phyloP scores from a whole-genome alignment of 768 basidiomycete genomes.

The Lepiota venenata region DNA sequence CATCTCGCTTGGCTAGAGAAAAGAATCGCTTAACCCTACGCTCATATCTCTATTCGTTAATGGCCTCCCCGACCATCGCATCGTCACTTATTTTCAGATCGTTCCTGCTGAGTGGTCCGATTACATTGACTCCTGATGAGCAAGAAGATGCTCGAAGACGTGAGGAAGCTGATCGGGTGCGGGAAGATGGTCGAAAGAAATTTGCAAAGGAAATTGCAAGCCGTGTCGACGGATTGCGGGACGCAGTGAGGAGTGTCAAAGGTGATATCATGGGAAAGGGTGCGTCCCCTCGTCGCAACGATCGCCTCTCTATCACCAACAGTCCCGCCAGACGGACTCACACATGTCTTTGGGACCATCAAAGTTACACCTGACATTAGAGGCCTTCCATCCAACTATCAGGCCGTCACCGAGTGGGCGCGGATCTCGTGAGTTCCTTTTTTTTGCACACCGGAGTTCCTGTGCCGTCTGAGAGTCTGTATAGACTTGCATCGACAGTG shows the following conservation, averaged over 20 bases:
- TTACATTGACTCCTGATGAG: slow-evolving; percentile 66
- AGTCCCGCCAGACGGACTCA: slow-evolving; percentile 72
- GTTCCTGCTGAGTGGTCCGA: slow-evolving; percentile 80
- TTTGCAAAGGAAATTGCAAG: slow-evolving; percentile 87
- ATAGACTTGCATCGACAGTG: slow-evolving; percentile 90
- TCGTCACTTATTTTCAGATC: slow-evolving; percentile 83
- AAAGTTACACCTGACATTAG: slow-evolving; percentile 74
- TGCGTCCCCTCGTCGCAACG: slow-evolving; percentile 20
- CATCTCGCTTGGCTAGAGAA: slow-evolving; percentile 73
- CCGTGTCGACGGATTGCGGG: slow-evolving; percentile 82
- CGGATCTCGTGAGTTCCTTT: slow-evolving; percentile 78
- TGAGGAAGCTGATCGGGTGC: slow-evolving; percentile 83
- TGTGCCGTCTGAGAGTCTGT: slow-evolving; percentile 3
- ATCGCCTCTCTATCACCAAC: neutral
- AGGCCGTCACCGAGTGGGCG: slow-evolving; percentile 94
- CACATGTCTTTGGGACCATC: slow-evolving; percentile 84
- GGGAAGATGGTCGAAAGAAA: slow-evolving; percentile 83
- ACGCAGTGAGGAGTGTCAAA: slow-evolving; percentile 83
- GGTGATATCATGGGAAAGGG: slow-evolving; percentile 91
- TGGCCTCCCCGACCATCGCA: slow-evolving; percentile 68
- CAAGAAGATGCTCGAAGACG: slow-evolving; percentile 71
- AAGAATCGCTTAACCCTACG: slow-evolving; percentile 95
- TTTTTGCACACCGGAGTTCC: neutral
- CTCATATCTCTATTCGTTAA: slow-evolving; percentile 82
- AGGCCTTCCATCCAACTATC: slow-evolving; percentile 79